These are phyloP conservation scores for Penicillium salamii DNA, from an alignment of 495 filamentous ascomycete species.

Conservation along the genomic window DNA sequence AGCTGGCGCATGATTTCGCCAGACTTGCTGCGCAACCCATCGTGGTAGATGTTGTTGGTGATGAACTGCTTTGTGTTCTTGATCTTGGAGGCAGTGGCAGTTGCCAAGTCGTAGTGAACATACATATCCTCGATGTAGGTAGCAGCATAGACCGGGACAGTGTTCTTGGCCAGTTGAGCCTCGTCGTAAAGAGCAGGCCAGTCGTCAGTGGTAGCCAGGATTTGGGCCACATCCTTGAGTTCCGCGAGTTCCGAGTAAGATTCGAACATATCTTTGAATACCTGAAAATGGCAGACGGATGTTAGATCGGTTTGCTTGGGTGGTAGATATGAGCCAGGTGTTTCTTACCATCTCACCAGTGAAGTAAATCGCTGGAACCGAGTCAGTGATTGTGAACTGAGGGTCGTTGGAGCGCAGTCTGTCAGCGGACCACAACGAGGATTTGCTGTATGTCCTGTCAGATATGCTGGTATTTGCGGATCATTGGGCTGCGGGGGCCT, in stretches of 20 bases:
- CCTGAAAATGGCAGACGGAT: constrained; percentile 22
- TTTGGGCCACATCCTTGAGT: constrained; percentile 62
- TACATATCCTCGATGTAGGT: constrained; percentile 95
- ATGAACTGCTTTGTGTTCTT: constrained; percentile 75
- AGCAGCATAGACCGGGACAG: constrained; percentile 85
- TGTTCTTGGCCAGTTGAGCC: constrained; percentile 67
- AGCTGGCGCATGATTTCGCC: constrained; percentile 71
- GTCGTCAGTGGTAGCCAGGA: constrained; percentile 60
- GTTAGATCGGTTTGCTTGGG: constrained; percentile 1
- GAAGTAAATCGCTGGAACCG: constrained; percentile 66
- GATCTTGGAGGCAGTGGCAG: constrained; percentile 72
- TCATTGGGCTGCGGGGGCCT: not conserved
- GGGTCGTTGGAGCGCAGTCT: constrained; percentile 41
- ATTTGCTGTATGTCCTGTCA: constrained; percentile 32
- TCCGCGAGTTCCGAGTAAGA: constrained; percentile 67
- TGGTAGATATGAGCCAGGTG: not conserved
- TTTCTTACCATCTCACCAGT: constrained; percentile 77
- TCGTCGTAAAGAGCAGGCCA: constrained; percentile 81
- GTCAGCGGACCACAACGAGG: constrained; percentile 65
- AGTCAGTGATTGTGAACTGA: constrained; percentile 42
- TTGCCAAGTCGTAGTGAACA: constrained; percentile 71
- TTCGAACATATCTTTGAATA: constrained; percentile 79
- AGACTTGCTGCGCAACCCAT: constrained; percentile 67
- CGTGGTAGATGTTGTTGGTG: constrained; percentile 84
- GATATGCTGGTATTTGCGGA: not conserved